Percentiles rank a stretch among this genome's conserved stretches.
Conservation (phyloP, 2,329 filamentous ascomycete genomes). For the Mycosphaerella sp. region DNA sequence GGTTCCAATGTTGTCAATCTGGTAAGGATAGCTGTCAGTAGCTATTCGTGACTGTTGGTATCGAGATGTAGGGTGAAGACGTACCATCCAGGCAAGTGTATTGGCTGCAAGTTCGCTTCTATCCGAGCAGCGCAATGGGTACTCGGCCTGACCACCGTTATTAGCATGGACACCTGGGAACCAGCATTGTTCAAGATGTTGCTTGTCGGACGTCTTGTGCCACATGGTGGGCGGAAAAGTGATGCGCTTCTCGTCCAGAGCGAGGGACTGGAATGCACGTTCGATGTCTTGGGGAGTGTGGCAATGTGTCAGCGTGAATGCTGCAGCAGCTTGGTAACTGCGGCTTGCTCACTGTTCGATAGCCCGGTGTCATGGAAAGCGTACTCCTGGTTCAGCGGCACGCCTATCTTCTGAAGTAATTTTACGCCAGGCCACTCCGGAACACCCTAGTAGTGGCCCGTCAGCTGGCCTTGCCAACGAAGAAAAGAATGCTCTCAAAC, state of each 20-base stretch:
- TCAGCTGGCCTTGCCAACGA: too few relatives aligned
- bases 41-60: background rate
- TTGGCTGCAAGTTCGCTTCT: slow-evolving; percentile 13
- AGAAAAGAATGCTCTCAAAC: background rate
- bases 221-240: slow-evolving; percentile 34
- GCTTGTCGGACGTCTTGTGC: slow-evolving; percentile 33
- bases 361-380: slow-evolving; percentile 41
- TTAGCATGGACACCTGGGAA: slow-evolving; percentile 39
- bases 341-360: slow-evolving; percentile 16
- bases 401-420: slow-evolving; percentile 21
- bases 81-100: slow-evolving; percentile 17
- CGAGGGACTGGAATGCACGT: slow-evolving; percentile 36
- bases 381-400: slow-evolving; percentile 23
- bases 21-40: background rate
- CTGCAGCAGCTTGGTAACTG: too few relatives aligned
- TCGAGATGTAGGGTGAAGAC: background rate
- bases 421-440: slow-evolving; percentile 26
- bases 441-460: slow-evolving; percentile 5
- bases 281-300: slow-evolving; percentile 20
- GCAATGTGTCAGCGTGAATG: too few relatives aligned
- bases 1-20: slow-evolving; percentile 13
- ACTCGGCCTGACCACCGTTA: slow-evolving; percentile 31
- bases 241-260: slow-evolving; percentile 34
- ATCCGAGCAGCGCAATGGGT: slow-evolving; percentile 1
- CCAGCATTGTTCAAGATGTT: slow-evolving; percentile 37